A percentile compares a stretch with the other conserved stretches of the same genome.
phyloP scores from a whole-genome alignment of 2,329 filamentous ascomycete genomes.

The Claviceps sp. region DNA sequence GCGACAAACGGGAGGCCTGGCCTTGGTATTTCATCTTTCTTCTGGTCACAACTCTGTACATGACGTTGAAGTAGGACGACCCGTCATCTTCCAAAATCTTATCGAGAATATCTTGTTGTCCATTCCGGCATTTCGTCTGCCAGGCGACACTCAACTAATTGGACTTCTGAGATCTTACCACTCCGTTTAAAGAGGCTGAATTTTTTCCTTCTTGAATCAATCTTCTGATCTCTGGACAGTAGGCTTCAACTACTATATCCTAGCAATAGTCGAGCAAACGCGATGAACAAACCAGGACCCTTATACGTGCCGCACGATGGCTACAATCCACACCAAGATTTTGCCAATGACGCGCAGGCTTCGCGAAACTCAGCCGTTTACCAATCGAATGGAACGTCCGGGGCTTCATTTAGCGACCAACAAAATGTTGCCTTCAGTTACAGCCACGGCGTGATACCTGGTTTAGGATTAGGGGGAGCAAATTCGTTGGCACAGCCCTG shows the following conservation, averaged over 20 bases:
- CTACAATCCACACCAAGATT: constrained; percentile 12
- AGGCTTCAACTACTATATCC: background rate
- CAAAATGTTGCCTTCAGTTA: constrained; percentile 13
- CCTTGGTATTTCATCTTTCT: background rate
- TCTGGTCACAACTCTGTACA: background rate
- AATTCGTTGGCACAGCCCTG: constrained; percentile 8
- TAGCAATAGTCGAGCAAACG: constrained; percentile 2
- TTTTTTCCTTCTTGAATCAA: too few species aligned
- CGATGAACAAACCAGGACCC: constrained; percentile 18
- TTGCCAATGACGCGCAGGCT: constrained; percentile 9
- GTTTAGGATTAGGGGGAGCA: constrained; percentile 18
- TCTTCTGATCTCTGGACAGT: background rate
- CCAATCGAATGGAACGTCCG: background rate
- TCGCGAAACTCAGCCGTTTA: constrained; percentile 6
- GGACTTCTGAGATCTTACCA: background rate
- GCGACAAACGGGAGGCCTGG: background rate
- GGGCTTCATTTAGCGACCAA: constrained; percentile 2
- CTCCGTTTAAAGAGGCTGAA: too few species aligned
- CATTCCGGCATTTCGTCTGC: background rate
- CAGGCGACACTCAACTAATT: background rate
- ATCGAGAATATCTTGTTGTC: background rate
- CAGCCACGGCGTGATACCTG: constrained; percentile 18
- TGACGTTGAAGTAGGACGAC: background rate
- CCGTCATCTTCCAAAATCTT: background rate
- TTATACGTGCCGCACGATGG: constrained; percentile 13